Evolutionary conservation across 345 rosid genomes (phyloP), one percentile per base, ranked within the genome.

Genomic region (Camelina hispida): DNA sequence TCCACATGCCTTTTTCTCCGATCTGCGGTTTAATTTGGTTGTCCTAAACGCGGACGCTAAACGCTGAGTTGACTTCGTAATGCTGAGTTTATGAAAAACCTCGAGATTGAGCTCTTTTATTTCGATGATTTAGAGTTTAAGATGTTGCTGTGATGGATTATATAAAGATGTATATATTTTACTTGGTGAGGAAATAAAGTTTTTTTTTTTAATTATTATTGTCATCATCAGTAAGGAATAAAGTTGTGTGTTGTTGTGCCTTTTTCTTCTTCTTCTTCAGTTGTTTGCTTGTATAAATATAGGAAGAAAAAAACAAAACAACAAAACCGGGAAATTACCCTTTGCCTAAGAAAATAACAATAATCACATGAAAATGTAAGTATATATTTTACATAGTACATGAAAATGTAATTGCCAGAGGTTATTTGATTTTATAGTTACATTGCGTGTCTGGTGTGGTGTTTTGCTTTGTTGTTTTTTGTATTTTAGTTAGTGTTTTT

Each of bases 141-240:
- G 9, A 35, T 46, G 71, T 35, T 56, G 37, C 34, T 57, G 16
- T 44, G 32, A 73, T 63, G 7, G 25, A 46, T 25, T 48, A 11
- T 32, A 58, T 9, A 55, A 32, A 35, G 16, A 65, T 74, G 59
- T 73, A 54, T 18, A 60, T 69, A 72, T 44, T 65, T 40, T 40
- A 73, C 78, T 66, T 44, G 23, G 25, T 54, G 46, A 73, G 16
- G 37, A n/a, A n/a, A 53, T 54, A 54, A 63, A 73, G 71, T 73
- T 63, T 1, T 30, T 32, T 5, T 18, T 34, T 32, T 20, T 51
- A 0, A 1, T 28, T 56, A 3, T 18, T 11, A 2, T 58, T 7
- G 28, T 42, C 28, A 25, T 25, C 20, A 57, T 23, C 38, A 35
- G 18, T 44, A 44, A 73, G 5, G 76, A 52, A 72, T 55, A 55